phyloP scores from a whole-genome alignment of 352 stramenopile species.

The Phytophthora palmivora region DNA sequence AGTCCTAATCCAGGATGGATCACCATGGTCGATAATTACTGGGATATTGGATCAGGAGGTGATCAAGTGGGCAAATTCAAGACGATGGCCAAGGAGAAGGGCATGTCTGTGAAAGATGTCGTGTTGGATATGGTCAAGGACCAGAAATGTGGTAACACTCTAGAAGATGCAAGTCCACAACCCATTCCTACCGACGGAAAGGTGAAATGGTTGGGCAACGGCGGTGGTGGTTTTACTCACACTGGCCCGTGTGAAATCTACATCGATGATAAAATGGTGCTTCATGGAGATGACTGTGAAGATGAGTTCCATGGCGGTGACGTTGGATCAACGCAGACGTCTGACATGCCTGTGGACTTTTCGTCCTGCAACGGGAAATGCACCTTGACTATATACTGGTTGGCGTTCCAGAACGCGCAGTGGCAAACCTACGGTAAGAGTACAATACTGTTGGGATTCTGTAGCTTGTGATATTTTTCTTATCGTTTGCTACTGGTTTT shows the following conservation, averaged over 20 bases:
- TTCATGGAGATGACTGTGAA: conserved; percentile 50
- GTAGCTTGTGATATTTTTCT: too few species aligned
- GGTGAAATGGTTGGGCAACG: conserved; percentile 39
- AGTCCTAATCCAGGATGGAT: conserved; percentile 22
- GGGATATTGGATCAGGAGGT: conserved; percentile 35
- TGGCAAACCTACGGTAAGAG: conserved; percentile 61
- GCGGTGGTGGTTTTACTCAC: conserved; percentile 41
- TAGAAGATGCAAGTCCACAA: conserved; percentile 31
- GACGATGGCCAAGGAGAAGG: conserved; percentile 36
- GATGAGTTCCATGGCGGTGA: conserved; percentile 34
- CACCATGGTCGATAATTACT: conserved; percentile 34
- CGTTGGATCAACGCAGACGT: conserved; percentile 24
- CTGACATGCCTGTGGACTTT: conserved; percentile 44
- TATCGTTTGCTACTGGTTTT: too few species aligned
- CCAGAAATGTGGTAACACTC: conserved; percentile 44
- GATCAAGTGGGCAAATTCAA: conserved; percentile 41
- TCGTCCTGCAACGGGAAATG: conserved; percentile 46
- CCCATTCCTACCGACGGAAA: conserved; percentile 42
- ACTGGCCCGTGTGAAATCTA: conserved; percentile 53
- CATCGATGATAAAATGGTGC: conserved; percentile 48
- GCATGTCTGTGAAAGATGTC: conserved; percentile 40
- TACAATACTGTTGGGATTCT: too few species aligned
- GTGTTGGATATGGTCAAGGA: conserved; percentile 41
- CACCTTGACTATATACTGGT: conserved; percentile 56
- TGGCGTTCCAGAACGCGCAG: conserved; percentile 44